Evolutionary conservation across 345 rosid species (phyloP).

Genomic region (Heritiera littoralis): DNA sequence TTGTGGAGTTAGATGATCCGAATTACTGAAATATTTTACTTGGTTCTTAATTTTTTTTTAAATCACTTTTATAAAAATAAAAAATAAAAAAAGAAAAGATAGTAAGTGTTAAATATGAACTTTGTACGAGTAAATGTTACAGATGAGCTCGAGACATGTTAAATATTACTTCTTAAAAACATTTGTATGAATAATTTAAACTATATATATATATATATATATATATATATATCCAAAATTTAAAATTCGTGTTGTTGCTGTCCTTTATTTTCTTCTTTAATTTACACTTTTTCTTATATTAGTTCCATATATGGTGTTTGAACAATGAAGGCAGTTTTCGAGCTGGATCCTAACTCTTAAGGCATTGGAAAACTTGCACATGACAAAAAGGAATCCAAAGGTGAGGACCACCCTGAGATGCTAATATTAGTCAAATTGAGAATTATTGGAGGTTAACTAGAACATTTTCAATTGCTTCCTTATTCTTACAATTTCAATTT

Average conservation of each 20-base stretch:
- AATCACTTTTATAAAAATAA: no score
- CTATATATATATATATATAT: no score
- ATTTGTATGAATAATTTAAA: no score
- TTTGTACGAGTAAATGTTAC: no score
- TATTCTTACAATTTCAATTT: no score
- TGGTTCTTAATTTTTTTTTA: not conserved
- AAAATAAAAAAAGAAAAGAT: no score
- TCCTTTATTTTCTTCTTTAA: not conserved
- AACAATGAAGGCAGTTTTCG: constrained; percentile 11
- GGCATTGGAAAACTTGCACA: not conserved
- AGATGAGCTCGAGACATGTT: no score
- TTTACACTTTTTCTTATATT: not conserved
- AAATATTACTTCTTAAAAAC: no score
- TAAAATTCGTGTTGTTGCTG: no score
- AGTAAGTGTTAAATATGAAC: no score
- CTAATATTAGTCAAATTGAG: not conserved
- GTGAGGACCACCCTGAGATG: not conserved
- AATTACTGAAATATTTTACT: not conserved
- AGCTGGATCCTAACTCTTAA: not conserved
- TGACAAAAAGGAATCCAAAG: not conserved
- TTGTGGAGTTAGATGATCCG: no score
- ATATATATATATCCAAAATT: no score
- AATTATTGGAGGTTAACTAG: not conserved
- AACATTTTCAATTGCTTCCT: not conserved
- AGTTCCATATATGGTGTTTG: not conserved